These are phyloP conservation scores for Trametes coccinea DNA, from an alignment of 768 basidiomycete genomes.

Conservation along the genomic window DNA sequence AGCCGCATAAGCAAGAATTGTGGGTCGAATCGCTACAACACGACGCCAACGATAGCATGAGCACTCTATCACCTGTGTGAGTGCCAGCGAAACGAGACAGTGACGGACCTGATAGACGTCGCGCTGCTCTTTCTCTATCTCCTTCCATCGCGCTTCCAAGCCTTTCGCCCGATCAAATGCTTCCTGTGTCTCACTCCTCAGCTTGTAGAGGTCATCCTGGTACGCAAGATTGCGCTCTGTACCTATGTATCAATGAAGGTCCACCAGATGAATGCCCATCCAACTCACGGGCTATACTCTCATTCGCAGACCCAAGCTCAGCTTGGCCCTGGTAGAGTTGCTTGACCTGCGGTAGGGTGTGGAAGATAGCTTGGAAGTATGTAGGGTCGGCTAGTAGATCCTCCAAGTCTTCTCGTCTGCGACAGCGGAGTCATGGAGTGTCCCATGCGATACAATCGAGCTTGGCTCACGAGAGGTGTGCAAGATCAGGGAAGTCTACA, in stretches of 20 bases:
- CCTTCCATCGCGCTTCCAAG: slow-evolving; percentile 82
- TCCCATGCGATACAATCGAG: not conserved
- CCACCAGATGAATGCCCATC: not conserved
- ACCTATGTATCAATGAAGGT: not conserved
- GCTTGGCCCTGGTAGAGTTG: slow-evolving; percentile 73
- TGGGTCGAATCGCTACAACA: slow-evolving; percentile 70
- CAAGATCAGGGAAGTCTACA: slow-evolving; percentile 71
- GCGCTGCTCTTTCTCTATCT: slow-evolving; percentile 83
- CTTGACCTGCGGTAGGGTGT: slow-evolving; percentile 74
- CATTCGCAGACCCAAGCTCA: slow-evolving; percentile 81
- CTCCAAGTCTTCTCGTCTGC: slow-evolving; percentile 88
- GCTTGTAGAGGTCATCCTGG: slow-evolving; percentile 71
- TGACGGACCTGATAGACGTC: slow-evolving; percentile 79
- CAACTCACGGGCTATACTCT: slow-evolving; percentile 78
- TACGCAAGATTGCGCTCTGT: slow-evolving; percentile 75
- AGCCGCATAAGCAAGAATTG: slow-evolving; percentile 89
- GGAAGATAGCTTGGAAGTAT: slow-evolving; percentile 88
- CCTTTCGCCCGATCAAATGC: slow-evolving; percentile 86
- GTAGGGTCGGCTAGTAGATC: slow-evolving; percentile 78
- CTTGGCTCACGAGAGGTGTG: slow-evolving; percentile 65
- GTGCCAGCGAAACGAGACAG: not conserved
- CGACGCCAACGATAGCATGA: not conserved
- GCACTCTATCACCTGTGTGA: not conserved
- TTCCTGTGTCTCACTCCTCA: slow-evolving; percentile 81
- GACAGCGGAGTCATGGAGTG: not conserved